These are phyloP conservation scores for Sarcocystis neurona DNA, from an alignment of 169 alveolate genomes.

Conservation along the genomic window DNA sequence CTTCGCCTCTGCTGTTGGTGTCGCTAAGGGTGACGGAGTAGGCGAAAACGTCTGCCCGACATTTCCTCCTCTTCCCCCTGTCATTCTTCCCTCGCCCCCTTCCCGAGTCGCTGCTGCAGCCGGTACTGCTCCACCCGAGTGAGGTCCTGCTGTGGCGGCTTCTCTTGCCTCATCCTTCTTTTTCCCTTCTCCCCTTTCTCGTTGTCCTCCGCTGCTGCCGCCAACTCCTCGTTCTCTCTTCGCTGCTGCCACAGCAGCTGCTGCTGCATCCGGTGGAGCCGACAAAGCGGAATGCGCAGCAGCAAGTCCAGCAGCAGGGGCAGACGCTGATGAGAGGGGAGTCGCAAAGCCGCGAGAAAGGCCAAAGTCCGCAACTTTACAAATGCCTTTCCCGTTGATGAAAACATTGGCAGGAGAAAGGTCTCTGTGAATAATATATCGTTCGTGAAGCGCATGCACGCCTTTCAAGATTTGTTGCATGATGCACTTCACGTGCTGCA, in stretches of 20 bases:
- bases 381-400: conserved; percentile 41
- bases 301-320: background rate
- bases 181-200: too few relatives aligned
- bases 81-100: too few relatives aligned
- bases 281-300: conserved; percentile 24
- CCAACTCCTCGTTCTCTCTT: too few relatives aligned
- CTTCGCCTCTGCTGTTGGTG: too few relatives aligned
- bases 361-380: conserved; percentile 90
- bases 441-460: conserved; percentile 60
- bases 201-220: too few relatives aligned
- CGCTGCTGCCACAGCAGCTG: conserved; percentile 25
- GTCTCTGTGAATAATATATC: conserved; percentile 72
- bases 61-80: too few relatives aligned
- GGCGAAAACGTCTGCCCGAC: too few relatives aligned
- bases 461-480: conserved; percentile 68
- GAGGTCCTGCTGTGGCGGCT: too few relatives aligned
- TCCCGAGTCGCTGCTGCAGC: too few relatives aligned
- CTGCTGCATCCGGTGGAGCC: background rate
- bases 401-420: conserved; percentile 81
- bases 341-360: conserved; percentile 78
- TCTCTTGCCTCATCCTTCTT: too few relatives aligned
- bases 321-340: conserved; percentile 60
- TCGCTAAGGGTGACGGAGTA: too few relatives aligned
- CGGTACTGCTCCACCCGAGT: too few relatives aligned
- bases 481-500: conserved; percentile 78